These are phyloP conservation scores for Penicillium sp. DNA, from an alignment of 2,329 filamentous ascomycete species.

Conservation along the genomic window DNA sequence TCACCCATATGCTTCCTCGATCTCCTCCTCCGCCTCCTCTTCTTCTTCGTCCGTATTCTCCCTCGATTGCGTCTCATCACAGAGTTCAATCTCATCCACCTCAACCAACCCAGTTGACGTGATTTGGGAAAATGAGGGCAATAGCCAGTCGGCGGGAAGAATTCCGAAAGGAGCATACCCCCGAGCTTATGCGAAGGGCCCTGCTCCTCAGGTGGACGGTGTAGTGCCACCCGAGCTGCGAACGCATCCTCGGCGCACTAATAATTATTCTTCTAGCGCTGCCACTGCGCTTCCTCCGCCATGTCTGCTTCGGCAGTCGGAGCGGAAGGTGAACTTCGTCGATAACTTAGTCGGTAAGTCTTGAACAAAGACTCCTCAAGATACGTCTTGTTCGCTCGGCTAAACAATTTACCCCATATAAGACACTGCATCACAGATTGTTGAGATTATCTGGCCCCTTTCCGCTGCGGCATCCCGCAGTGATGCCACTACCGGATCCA, in stretches of 20 bases:
- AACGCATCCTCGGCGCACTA: slow-evolving; percentile 55
- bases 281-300: slow-evolving; percentile 64
- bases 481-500: slow-evolving; percentile 63
- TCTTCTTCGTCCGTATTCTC: slow-evolving; percentile 79
- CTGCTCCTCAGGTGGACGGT: slow-evolving; percentile 33
- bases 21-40: slow-evolving; percentile 73
- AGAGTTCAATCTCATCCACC: slow-evolving; percentile 65
- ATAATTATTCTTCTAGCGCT: slow-evolving; percentile 49
- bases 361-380: slow-evolving; percentile 38
- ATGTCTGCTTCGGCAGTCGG: slow-evolving; percentile 76
- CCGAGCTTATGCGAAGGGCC: slow-evolving; percentile 30
- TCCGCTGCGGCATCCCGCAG: slow-evolving; percentile 76
- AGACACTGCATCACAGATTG: slow-evolving; percentile 97
- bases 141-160: slow-evolving; percentile 27
- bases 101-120: slow-evolving; percentile 61
- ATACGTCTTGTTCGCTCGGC: slow-evolving; percentile 20
- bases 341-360: slow-evolving; percentile 95
- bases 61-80: slow-evolving; percentile 60
- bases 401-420: slow-evolving; percentile 31
- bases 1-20: slow-evolving; percentile 65
- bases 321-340: slow-evolving; percentile 93
- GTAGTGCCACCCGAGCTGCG: slow-evolving; percentile 43
- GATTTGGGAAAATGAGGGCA: slow-evolving; percentile 45
- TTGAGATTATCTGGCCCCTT: slow-evolving; percentile 94
- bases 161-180: slow-evolving; percentile 25